Evolutionary conservation across 208 protist genomes (phyloP).

Genomic region (Acanthamoeba lenticulata): DNA sequence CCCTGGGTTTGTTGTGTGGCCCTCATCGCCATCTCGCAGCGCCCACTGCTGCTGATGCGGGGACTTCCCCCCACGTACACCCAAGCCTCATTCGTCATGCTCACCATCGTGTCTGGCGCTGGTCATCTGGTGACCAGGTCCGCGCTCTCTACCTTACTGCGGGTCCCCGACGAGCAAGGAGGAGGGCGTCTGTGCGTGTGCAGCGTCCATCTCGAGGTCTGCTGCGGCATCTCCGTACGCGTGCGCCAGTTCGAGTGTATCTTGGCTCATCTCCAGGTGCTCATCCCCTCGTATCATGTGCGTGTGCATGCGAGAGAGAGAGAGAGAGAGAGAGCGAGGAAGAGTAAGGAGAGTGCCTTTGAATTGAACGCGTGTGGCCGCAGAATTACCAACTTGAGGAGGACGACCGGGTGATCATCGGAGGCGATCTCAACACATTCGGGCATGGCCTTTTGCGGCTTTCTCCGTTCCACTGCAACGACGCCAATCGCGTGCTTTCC

Average conservation of each 20-base stretch:
- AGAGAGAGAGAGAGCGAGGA: too few relatives aligned
- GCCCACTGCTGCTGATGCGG: too few relatives aligned
- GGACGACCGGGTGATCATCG: not conserved
- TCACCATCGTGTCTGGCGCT: too few relatives aligned
- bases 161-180: not conserved
- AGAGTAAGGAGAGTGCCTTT: too few relatives aligned
- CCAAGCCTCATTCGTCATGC: too few relatives aligned
- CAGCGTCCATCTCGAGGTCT: not conserved
- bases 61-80: too few relatives aligned
- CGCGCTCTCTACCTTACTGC: not conserved
- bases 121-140: not conserved
- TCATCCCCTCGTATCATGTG: not conserved
- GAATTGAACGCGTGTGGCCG: too few relatives aligned
- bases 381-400: not conserved
- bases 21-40: too few relatives aligned
- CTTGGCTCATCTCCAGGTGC: not conserved
- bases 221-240: not conserved
- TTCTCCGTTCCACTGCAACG: constrained; percentile 10
- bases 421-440: constrained; percentile 9
- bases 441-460: not conserved
- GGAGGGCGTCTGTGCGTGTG: not conserved
- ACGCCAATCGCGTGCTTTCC: not conserved
- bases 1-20: too few relatives aligned
- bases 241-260: not conserved
- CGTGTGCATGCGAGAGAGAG: too few relatives aligned